Base-by-base conservation (phyloP, 768 basidiomycete species). In the Collybia nuda region DNA sequence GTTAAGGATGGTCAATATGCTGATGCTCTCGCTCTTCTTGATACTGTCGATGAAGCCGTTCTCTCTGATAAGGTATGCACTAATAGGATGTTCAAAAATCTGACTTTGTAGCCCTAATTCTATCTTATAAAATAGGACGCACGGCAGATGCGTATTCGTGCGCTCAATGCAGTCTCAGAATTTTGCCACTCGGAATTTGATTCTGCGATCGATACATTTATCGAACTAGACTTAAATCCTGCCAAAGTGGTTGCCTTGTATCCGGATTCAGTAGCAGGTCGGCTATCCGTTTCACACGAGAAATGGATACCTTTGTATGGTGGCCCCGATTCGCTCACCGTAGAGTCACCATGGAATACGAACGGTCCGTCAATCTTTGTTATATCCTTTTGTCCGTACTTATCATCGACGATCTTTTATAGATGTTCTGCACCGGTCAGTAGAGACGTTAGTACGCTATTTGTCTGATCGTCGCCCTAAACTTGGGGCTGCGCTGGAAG, bases 181-280 rank as follows among this genome's bases (percentile, higher is more conserved):
- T 95, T 95, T 67, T 77, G 80, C 3, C 69, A 74, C 6, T 79
- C 77, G 6, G 77, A 84, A 50, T 95, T 82, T 60, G 86, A 89
- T 53, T 69, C 74, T 1, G 94, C 96, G 1, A 87, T 98, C 50
- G 86, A 97, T 62, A 81, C 85, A 0, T 94, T 98, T 65, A 79
- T 94, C 42, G 82, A 88, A 37, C 84, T 96, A 37, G 88, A 98
- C 56, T 75, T 94, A 57, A 95, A 95, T 60, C 97, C 97, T 0
- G 92, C 95, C 0, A 93, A 94, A 61, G 91, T 99, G 2, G 78
- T 98, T 18, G 88, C 94, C 1, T 71, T 98, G 5, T 99, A 92
- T 66, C 90, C 92, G 0, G 83, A 88, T 29, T 74, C 76, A 11
- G 80, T 98, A 2, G 80, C 93, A 1, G 96, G 96, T 5, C 77